Evolutionary conservation across 768 basidiomycete species (phyloP), one percentile per base, ranked within the genome.

Genomic region (Trametes meyenii): DNA sequence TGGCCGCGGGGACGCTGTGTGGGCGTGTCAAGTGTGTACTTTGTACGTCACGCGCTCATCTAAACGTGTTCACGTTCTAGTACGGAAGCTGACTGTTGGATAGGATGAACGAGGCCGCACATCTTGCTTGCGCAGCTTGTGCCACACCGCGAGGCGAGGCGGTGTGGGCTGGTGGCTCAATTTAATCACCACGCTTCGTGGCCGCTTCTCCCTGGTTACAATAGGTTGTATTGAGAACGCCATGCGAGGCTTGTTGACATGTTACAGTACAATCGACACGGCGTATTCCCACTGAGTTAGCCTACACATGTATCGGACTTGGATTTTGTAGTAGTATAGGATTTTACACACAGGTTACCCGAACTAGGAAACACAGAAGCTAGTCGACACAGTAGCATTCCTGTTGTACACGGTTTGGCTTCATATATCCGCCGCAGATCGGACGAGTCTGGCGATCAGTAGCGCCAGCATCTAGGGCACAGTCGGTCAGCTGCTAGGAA

Each of bases 81-180:
- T 43, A 24, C 23, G 51, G 39, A 21, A 19, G 48, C 60, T 63
- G 44, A 67, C 43, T 48, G 49, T 17, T 11, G 62, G 40, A 44
- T 60, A 88, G 86, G 45, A 65, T 77, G 53, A 89, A 90, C 63
- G 69, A 83, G 36, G 70, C 75, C 11, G 72, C 68, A 17, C 82
- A 87, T 70, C 77, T 87, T 10, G 83, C 83, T 10, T 90, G 89
- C 68, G 79, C 83, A 40, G 86, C 79, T 1, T 90, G 89, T 69
- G 75, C 76, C 3, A 86, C 84, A 11, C 78, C 81, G 52, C 76
- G 78, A 55, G 83, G 84, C 26, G 79, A 82, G 50, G 49, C 48
- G 0, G 44, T 21, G 12, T 73, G 71, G 70, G 17, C 55, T 3
- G 69, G 65, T 0, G 49, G 54, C 24, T 16, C 50, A 12, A 46